Conservation (phyloP, 2,329 filamentous ascomycete species). For the Monilinia fructigena region DNA sequence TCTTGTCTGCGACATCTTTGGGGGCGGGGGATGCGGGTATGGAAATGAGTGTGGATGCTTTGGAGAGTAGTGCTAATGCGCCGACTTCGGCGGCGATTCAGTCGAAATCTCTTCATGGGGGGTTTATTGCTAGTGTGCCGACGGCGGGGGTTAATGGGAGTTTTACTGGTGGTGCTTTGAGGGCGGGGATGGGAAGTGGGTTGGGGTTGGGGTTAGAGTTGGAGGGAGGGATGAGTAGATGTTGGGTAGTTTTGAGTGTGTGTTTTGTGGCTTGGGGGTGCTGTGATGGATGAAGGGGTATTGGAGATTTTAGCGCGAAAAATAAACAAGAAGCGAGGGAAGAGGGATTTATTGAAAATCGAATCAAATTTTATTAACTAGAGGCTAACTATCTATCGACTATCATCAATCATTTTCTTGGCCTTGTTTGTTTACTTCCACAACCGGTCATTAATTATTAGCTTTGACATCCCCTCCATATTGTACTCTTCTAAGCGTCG, state of each 20-base stretch:
- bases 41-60: neutral
- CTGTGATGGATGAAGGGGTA: neutral
- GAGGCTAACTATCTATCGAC: neutral
- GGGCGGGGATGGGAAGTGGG: neutral
- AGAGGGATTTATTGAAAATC: neutral
- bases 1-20: too few relatives aligned
- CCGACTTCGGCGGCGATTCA: neutral
- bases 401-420: too few relatives aligned
- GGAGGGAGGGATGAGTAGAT: neutral
- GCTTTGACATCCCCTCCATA: slow-evolving; percentile 35
- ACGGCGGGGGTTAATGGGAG: neutral
- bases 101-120: neutral
- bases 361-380: neutral
- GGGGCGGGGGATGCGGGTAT: too few relatives aligned
- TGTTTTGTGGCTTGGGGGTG: neutral
- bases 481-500: slow-evolving; percentile 32
- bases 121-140: neutral
- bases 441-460: slow-evolving; percentile 28
- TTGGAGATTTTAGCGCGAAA: neutral
- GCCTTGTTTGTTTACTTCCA: neutral
- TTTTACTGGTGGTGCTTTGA: neutral
- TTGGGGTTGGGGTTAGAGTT: neutral
- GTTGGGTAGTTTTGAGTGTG: neutral
- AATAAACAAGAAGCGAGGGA: neutral
- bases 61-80: neutral